phyloP scores from a whole-genome alignment of 2,329 filamentous ascomycete species.

The Oidium heveae region DNA sequence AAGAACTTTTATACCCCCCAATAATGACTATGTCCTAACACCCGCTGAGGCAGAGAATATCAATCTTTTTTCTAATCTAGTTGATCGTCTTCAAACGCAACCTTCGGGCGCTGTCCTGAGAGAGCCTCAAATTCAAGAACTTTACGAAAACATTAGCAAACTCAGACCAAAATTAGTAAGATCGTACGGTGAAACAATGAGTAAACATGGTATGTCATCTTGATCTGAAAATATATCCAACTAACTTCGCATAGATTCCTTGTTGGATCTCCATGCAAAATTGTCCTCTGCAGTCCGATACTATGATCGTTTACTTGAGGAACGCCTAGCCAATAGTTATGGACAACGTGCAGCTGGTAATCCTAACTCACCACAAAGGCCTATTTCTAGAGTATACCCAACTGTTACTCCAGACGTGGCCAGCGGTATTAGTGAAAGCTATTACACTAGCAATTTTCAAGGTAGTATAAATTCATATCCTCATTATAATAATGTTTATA shows the following conservation, averaged over 20 bases:
- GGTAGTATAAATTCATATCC: neutral
- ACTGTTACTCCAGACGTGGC: slow-evolving; percentile 27
- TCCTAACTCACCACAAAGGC: slow-evolving; percentile 28
- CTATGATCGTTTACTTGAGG: slow-evolving; percentile 95
- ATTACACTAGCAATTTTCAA: slow-evolving; percentile 40
- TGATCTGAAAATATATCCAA: slow-evolving; percentile 13
- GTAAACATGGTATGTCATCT: slow-evolving; percentile 61
- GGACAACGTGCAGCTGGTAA: slow-evolving; percentile 49
- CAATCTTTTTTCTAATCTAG: slow-evolving; percentile 78
- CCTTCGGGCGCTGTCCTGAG: slow-evolving; percentile 87
- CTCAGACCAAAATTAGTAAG: slow-evolving; percentile 79
- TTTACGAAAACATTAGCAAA: slow-evolving; percentile 92
- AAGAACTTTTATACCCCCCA: slow-evolving; percentile 37
- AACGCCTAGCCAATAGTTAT: slow-evolving; percentile 79
- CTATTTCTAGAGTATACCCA: slow-evolving; percentile 41
- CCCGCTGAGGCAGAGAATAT: slow-evolving; percentile 93
- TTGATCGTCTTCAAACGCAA: slow-evolving; percentile 84
- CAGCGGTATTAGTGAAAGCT: slow-evolving; percentile 42
- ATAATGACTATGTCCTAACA: slow-evolving; percentile 40
- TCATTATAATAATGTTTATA: neutral
- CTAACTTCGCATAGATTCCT: slow-evolving; percentile 35
- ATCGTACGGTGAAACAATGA: slow-evolving; percentile 97
- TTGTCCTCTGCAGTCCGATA: slow-evolving; percentile 89
- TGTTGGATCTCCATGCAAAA: slow-evolving; percentile 85
- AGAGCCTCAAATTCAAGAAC: slow-evolving; percentile 90